phyloP scores from a whole-genome alignment of 257 asterid genomes.

The Nicotiana undulata region DNA sequence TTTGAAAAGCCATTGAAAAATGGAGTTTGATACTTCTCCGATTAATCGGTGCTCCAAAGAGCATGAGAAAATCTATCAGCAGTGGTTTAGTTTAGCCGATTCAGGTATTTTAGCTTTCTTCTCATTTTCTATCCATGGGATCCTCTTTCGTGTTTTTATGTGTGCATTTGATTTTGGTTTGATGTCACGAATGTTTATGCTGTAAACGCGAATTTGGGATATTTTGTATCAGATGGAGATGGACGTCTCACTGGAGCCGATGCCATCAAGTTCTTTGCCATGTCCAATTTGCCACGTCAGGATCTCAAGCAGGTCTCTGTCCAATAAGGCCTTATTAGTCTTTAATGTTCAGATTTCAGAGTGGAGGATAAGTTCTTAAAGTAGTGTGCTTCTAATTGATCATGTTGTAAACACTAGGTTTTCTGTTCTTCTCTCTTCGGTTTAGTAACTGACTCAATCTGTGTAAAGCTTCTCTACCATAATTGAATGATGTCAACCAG shows the following conservation, averaged over 20 bases:
- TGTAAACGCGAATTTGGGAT: background rate
- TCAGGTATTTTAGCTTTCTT: slow-evolving; percentile 37
- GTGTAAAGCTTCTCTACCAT: background rate
- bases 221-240: slow-evolving; percentile 60
- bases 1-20: slow-evolving; percentile 6
- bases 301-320: slow-evolving; percentile 76
- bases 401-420: background rate
- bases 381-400: background rate
- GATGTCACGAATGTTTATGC: background rate
- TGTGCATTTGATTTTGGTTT: background rate
- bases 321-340: background rate
- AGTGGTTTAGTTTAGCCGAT: slow-evolving; percentile 76
- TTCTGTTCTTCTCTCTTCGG: background rate
- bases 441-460: background rate
- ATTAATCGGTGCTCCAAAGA: slow-evolving; percentile 76
- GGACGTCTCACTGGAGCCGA: slow-evolving; percentile 82
- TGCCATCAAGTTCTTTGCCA: slow-evolving; percentile 80
- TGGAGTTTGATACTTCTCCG: slow-evolving; percentile 88
- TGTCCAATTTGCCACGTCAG: slow-evolving; percentile 79
- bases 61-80: slow-evolving; percentile 74
- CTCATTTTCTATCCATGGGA: background rate
- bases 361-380: background rate
- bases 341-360: background rate
- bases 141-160: background rate
- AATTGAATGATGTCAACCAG: background rate